Base-by-base conservation (phyloP, 768 basidiomycete genomes). In the Rhodotorula kratochvilovae region DNA sequence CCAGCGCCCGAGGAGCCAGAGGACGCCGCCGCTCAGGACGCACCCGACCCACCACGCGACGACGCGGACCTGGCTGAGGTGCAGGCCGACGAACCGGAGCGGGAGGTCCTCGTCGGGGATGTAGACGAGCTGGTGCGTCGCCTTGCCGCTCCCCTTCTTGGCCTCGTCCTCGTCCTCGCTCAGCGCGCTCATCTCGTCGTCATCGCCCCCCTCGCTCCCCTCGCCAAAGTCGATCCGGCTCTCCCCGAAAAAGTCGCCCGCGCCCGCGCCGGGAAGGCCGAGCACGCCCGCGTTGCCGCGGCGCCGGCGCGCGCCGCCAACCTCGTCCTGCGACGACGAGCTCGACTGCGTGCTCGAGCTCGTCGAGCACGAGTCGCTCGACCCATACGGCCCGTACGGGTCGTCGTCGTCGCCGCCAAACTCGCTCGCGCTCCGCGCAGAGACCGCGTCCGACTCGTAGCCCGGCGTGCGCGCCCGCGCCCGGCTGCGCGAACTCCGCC, bases 1-100 rank as follows among this genome's bases (percentile, higher is more conserved):
- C 96, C 96, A 99, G 77, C 92, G 88, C 7, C 93, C 94, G 16
- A 94, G 80, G 27, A 99, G 84, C 19, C 85, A 88, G 31, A 97
- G 82, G 10, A 86, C 79, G 10, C 96, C 95, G 19, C 88, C 81
- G 3, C 87, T 86, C 15, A 89, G 61, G 12, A 90, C 72, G 76
- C 90, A 91, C 11, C 85, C 85, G 19, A 83, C 43, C 72, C 85
- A 84, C 95, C 96, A 99, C 6, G 88, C 72, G 80, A 83, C 83
- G 53, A 84, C 82, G 64, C 87, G 86, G 85, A 86, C 87, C 11
- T 76, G 77, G 39, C 88, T 82, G 4, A 86, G 84, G 76, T 91
- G 87, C 74, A 91, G 92, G 13, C 94, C 93, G 36, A 92, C 84
- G 77, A 99, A 89, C 19, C 92, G 87, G 61, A 98, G 83, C 27